These are phyloP conservation scores for Populus tremula DNA, from an alignment of 345 rosid species.

Conservation along the genomic window DNA sequence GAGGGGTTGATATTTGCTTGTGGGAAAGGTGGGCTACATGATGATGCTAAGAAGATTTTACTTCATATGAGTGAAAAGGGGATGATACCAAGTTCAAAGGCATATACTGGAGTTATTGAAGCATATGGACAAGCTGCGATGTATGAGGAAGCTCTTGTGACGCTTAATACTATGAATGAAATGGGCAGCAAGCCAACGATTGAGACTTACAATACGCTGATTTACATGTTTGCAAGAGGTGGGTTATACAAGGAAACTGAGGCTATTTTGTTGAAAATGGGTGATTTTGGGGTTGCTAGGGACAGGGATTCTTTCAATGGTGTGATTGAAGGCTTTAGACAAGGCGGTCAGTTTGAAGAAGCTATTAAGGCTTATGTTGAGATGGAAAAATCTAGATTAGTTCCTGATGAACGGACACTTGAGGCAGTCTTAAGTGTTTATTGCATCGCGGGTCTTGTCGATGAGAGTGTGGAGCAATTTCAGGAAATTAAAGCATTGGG, in stretches of 20 bases:
- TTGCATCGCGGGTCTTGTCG: conserved; percentile 77
- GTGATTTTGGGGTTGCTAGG: conserved; percentile 56
- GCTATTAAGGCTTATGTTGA: conserved; percentile 82
- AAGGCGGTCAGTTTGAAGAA: conserved; percentile 89
- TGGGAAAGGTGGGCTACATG: conserved; percentile 87
- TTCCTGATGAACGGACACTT: conserved; percentile 81
- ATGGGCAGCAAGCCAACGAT: conserved; percentile 67
- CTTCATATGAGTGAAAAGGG: conserved; percentile 74
- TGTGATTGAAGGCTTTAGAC: conserved; percentile 81
- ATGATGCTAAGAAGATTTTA: conserved; percentile 71
- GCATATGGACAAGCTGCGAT: conserved; percentile 89
- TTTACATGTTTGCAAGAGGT: conserved; percentile 79
- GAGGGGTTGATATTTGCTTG: conserved; percentile 88
- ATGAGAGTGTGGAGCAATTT: conserved; percentile 90
- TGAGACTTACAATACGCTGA: conserved; percentile 78
- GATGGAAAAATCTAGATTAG: conserved; percentile 81
- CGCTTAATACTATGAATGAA: conserved; percentile 87
- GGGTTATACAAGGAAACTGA: conserved; percentile 78
- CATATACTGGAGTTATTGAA: conserved; percentile 76
- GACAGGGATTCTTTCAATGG: conserved; percentile 83
- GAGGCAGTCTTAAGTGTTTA: conserved; percentile 88
- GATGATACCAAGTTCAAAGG: conserved; percentile 78
- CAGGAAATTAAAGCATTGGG: conserved; percentile 79
- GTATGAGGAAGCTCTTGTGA: conserved; percentile 84
- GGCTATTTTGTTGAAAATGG: conserved; percentile 60